Conservation (phyloP, 2,329 filamentous ascomycete species). For the Diaporthe citriasiana region DNA sequence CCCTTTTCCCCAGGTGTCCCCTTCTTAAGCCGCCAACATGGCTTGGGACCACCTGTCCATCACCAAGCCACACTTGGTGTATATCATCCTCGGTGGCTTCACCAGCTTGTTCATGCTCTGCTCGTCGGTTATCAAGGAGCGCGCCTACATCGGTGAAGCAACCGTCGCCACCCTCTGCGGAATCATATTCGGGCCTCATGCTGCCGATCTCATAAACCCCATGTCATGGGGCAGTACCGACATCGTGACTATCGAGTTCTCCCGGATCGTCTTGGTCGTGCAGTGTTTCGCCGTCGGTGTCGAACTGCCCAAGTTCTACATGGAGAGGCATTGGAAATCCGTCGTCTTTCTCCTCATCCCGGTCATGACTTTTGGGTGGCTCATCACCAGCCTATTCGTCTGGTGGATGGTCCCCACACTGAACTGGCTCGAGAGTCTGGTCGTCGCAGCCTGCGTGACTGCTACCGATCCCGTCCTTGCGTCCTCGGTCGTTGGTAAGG, state of each 20-base stretch:
- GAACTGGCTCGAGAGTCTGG: constrained; percentile 90
- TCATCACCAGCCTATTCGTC: constrained; percentile 91
- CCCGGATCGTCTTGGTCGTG: constrained; percentile 88
- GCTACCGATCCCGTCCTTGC: constrained; percentile 97
- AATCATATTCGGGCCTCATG: constrained; percentile 90
- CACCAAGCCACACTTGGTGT: constrained; percentile 96
- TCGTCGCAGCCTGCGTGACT: constrained; percentile 92
- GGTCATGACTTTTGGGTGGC: constrained; percentile 98
- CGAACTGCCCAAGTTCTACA: constrained; percentile 92
- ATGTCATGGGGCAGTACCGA: constrained; percentile 84
- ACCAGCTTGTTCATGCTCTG: constrained; percentile 98
- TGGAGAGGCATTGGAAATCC: constrained; percentile 97
- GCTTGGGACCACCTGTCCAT: constrained; percentile 86
- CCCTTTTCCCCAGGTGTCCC: constrained; percentile 5
- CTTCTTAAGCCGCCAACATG: constrained; percentile 62
- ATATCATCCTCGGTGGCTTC: constrained; percentile 98
- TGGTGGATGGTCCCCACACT: constrained; percentile 89
- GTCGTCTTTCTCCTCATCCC: constrained; percentile 90
- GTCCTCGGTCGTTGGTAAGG: constrained; percentile 97
- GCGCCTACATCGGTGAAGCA: constrained; percentile 97
- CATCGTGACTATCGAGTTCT: constrained; percentile 90
- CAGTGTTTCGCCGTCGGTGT: constrained; percentile 94
- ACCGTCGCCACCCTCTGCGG: constrained; percentile 92
- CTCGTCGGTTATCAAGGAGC: constrained; percentile 98
- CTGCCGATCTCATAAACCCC: constrained; percentile 84